Evolutionary conservation across 176 grass and related monocot species (phyloP).

Genomic region (Cenchrus purpureus): DNA sequence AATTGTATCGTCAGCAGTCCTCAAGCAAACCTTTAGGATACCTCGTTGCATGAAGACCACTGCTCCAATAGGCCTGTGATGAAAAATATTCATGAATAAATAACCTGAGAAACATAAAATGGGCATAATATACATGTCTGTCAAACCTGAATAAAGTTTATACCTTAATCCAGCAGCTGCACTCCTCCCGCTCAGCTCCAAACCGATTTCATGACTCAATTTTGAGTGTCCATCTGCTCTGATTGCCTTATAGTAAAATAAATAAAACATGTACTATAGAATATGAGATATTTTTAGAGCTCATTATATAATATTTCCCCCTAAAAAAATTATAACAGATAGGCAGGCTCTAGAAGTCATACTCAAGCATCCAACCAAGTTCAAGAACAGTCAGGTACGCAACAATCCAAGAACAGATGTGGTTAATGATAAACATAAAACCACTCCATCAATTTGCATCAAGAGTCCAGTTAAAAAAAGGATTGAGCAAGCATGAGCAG

Average conservation of each 20-base stretch:
- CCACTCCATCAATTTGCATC: background rate
- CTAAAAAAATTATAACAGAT: background rate
- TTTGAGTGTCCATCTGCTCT: conserved; percentile 72
- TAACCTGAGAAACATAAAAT: background rate
- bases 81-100: conserved; percentile 7
- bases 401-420: conserved; percentile 1
- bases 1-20: conserved; percentile 59
- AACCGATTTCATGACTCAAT: conserved; percentile 74
- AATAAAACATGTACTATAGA: background rate
- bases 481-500: background rate
- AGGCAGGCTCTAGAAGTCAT: background rate
- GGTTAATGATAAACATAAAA: background rate
- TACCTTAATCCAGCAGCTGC: conserved; percentile 72
- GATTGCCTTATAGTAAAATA: conserved; percentile 60
- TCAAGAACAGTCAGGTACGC: background rate
- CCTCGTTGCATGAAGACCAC: conserved; percentile 83
- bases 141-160: background rate
- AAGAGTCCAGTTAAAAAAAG: background rate
- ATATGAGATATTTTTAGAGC: background rate
- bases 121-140: background rate
- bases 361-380: conserved; percentile 17
- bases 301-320: background rate
- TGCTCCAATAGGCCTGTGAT: conserved; percentile 78
- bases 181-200: conserved; percentile 73
- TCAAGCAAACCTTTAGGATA: conserved; percentile 83